Evolutionary conservation across 148 eudicot species (phyloP).

Genomic region (Fagopyrum tataricum): DNA sequence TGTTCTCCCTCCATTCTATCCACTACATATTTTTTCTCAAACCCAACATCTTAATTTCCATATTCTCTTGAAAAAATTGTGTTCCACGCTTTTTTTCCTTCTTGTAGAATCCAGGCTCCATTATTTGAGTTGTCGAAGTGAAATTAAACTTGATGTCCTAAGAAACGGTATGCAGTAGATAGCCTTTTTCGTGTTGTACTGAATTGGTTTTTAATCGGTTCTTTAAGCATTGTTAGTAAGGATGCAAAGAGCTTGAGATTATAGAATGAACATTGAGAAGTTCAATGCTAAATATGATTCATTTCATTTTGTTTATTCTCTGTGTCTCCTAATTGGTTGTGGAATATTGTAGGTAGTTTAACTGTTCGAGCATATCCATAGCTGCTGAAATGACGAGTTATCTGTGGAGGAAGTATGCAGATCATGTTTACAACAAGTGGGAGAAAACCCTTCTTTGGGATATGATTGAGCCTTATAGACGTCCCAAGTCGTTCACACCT

Average conservation of each 20-base stretch:
- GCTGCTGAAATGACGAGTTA: conserved; percentile 51
- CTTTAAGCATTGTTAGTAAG: not conserved
- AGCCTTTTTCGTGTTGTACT: not conserved
- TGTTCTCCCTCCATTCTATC: not conserved
- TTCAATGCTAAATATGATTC: not conserved
- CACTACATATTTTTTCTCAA: not conserved
- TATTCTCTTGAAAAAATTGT: not conserved
- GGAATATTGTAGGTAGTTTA: not conserved
- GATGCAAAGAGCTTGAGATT: not conserved
- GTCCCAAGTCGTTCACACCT: conserved; percentile 83
- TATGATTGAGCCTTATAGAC: conserved; percentile 76
- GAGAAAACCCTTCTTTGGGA: conserved; percentile 77
- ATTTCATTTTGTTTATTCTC: not conserved
- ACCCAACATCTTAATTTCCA: not conserved
- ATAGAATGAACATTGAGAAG: not conserved
- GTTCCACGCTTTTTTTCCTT: not conserved
- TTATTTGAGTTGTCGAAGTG: too few species aligned
- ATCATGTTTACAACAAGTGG: conserved; percentile 66
- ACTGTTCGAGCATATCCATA: not conserved
- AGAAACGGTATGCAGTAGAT: not conserved
- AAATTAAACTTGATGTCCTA: too few species aligned
- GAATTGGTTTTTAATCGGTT: not conserved
- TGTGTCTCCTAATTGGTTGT: not conserved
- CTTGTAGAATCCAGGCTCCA: not conserved
- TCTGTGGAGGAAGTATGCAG: conserved; percentile 89